A percentile compares a stretch with the other conserved stretches of the same genome.
Conservation (phyloP, 441 rosid genomes). For the Gossypium lobatum region DNA sequence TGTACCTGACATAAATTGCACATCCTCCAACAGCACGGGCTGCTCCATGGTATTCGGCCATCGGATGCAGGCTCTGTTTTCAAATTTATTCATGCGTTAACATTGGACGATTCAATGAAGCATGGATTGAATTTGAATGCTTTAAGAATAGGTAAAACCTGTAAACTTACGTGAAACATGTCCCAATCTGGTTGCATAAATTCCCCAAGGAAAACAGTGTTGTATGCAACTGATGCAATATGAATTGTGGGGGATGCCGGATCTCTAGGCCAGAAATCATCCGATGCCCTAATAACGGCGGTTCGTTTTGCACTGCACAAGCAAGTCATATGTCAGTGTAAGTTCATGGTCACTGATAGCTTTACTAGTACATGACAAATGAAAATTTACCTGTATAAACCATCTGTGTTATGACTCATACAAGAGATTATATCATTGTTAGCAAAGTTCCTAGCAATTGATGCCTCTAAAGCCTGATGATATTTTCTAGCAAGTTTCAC, state of each 20-base stretch:
- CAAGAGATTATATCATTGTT: slow-evolving; percentile 56
- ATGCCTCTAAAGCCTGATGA: slow-evolving; percentile 64
- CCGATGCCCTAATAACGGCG: slow-evolving; percentile 57
- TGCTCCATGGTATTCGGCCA: slow-evolving; percentile 69
- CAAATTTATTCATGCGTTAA: slow-evolving; percentile 5
- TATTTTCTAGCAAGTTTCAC: slow-evolving; percentile 58
- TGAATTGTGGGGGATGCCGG: slow-evolving; percentile 67
- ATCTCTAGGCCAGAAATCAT: slow-evolving; percentile 70
- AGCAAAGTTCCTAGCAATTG: slow-evolving; percentile 47
- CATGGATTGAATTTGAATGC: background rate
- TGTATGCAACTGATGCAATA: slow-evolving; percentile 63
- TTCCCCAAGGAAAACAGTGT: slow-evolving; percentile 60
- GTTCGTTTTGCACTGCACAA: slow-evolving; percentile 42
- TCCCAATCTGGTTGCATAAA: slow-evolving; percentile 82
- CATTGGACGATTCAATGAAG: background rate
- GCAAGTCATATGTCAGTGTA: background rate
- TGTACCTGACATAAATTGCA: slow-evolving; percentile 55
- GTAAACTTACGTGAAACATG: slow-evolving; percentile 51
- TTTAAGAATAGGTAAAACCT: background rate
- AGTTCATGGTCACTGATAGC: background rate
- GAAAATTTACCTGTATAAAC: slow-evolving; percentile 45
- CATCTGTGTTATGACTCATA: slow-evolving; percentile 69
- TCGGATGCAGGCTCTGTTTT: slow-evolving; percentile 53
- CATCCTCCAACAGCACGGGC: slow-evolving; percentile 63
- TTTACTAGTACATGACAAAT: background rate